A percentile compares a stretch with the other conserved stretches of the same genome.
These are phyloP conservation scores for Castanopsis chinensis DNA, from an alignment of 306 rosid species.

Conservation along the genomic window DNA sequence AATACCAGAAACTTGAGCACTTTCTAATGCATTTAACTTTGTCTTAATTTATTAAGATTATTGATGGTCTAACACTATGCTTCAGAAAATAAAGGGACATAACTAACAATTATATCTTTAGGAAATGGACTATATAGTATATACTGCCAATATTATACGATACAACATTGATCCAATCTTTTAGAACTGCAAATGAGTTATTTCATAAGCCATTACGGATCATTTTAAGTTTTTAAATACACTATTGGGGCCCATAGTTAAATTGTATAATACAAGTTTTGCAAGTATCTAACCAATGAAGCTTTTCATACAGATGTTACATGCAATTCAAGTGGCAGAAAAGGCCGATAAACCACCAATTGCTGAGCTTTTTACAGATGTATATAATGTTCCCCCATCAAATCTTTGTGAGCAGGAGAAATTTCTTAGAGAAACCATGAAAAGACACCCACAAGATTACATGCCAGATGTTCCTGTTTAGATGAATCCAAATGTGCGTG, in stretches of 20 bases:
- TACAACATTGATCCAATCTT: not conserved
- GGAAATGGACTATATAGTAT: not conserved
- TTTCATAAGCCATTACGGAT: not conserved
- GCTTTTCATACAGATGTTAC: conserved; percentile 53
- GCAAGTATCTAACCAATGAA: not conserved
- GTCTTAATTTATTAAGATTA: too few species aligned
- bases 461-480: conserved; percentile 54
- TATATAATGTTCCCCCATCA: conserved; percentile 67
- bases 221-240: too few species aligned
- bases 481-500: not conserved
- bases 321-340: conserved; percentile 87
- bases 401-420: conserved; percentile 79
- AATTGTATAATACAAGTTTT: not conserved
- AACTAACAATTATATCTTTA: not conserved
- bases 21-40: not conserved
- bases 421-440: conserved; percentile 56
- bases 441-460: conserved; percentile 55
- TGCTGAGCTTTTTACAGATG: conserved; percentile 72
- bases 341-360: conserved; percentile 65
- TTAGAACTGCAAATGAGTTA: not conserved
- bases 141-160: not conserved
- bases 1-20: not conserved
- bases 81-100: not conserved
- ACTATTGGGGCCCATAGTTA: not conserved
- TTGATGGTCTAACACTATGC: too few species aligned